These are phyloP conservation scores for Fraxinus cuspidata DNA, from an alignment of 257 asterid genomes.

Conservation along the genomic window DNA sequence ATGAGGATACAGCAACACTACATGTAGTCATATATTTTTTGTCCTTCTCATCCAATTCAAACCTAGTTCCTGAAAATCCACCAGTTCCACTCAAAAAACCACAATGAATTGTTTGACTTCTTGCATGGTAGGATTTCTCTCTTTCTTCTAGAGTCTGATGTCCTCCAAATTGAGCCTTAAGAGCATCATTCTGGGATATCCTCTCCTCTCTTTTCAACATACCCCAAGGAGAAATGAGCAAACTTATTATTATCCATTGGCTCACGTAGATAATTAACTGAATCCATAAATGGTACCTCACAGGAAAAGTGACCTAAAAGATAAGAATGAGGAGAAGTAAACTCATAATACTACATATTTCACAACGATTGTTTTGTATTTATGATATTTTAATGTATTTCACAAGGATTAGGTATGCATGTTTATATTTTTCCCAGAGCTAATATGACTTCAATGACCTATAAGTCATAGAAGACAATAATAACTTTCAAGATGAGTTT, in stretches of 20 bases:
- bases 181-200: slow-evolving; percentile 29
- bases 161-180: slow-evolving; percentile 77
- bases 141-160: slow-evolving; percentile 71
- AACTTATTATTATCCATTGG: slow-evolving; percentile 67
- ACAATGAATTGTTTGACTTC: slow-evolving; percentile 73
- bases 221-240: slow-evolving; percentile 66
- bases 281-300: slow-evolving; percentile 63
- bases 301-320: slow-evolving; percentile 72
- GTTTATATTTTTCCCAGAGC: neutral
- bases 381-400: neutral
- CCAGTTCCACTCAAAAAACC: slow-evolving; percentile 71
- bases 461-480: neutral
- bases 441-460: neutral
- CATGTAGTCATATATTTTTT: slow-evolving; percentile 59
- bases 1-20: slow-evolving; percentile 69
- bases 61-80: slow-evolving; percentile 66
- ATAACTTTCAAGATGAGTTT: neutral
- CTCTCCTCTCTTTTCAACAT: slow-evolving; percentile 59
- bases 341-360: neutral
- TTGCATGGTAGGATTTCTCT: slow-evolving; percentile 70
- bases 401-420: neutral
- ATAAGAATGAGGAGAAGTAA: slow-evolving; percentile 21
- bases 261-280: slow-evolving; percentile 63
- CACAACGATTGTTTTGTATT: slow-evolving; percentile 6
- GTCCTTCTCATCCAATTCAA: slow-evolving; percentile 73